Evolutionary conservation across 2,329 filamentous ascomycete genomes (phyloP).

Genomic region (Sporothrix mexicana): DNA sequence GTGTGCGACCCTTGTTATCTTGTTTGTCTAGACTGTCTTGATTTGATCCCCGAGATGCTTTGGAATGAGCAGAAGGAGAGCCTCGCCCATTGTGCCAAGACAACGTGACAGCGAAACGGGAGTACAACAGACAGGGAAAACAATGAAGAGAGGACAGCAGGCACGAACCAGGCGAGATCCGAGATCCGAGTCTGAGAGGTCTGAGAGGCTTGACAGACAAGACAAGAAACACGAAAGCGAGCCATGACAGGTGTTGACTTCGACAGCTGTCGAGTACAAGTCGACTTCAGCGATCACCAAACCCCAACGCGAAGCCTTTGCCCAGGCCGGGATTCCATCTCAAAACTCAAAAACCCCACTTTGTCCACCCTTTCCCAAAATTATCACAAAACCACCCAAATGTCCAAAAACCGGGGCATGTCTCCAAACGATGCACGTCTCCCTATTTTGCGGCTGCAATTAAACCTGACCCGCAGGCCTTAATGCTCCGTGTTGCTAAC

Average conservation of each 20-base stretch:
- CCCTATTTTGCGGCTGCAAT: slow-evolving; percentile 12
- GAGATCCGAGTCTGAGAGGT: background rate
- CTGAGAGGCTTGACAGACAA: background rate
- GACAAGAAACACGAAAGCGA: too few species aligned
- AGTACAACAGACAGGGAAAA: background rate
- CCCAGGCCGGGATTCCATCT: slow-evolving; percentile 10
- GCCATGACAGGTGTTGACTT: background rate
- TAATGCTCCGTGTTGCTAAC: background rate
- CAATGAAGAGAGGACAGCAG: background rate
- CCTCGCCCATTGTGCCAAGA: slow-evolving; percentile 10
- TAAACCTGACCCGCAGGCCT: slow-evolving; percentile 25
- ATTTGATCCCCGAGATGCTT: background rate
- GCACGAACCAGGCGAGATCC: background rate
- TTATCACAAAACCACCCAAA: background rate
- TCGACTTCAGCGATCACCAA: background rate
- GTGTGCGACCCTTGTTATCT: background rate
- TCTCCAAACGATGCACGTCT: slow-evolving; percentile 13
- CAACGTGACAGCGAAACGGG: background rate
- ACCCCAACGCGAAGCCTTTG: background rate
- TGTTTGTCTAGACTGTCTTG: background rate
- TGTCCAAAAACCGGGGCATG: background rate
- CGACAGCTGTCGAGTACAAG: background rate
- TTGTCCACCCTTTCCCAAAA: background rate
- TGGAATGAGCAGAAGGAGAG: background rate
- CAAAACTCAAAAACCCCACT: background rate